Base-by-base conservation (phyloP, 2,329 filamentous ascomycete genomes). In the Colletotrichum chlorophyti region DNA sequence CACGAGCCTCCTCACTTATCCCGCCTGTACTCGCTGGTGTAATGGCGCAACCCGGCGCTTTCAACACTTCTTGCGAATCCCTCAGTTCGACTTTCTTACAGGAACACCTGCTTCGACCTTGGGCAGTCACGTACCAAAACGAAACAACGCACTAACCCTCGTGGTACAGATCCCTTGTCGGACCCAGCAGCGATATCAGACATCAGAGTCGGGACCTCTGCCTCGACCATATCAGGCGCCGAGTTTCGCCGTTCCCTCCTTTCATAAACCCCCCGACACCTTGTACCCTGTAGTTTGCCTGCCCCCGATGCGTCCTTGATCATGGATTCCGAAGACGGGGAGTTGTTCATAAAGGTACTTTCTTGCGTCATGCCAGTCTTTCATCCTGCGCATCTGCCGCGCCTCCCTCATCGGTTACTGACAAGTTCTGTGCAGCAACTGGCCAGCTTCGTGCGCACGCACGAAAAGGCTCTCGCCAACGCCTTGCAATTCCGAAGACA, bases 381-480 rank as follows among this genome's bases (percentile, higher is more conserved):
- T 26, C 7, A 23, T 34, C 15, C 29, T n/a, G 2, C 34, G 55
- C 27, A 14, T 15, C 27, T 17, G 38, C 38, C 26, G 21, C 6
- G 15, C 26, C 24, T 23, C 26, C 23, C 29, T 34, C 41, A 21
- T 29, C 11, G 12, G 15, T 19, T 21, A 32, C 53, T 42, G 40
- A 40, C 31, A 43, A 38, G 15, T 15, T 27, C 19, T 34, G 42
- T 47, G 46, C 73, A 97, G 94, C 95, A 96, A 83, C 84, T 99
- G 73, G 93, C 94, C 72, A 89, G 89, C 77, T 98, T 97, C 77
- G 93, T 99, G 76, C 92, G 93, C 63, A 97, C 93, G 53, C 93
- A 99, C 80, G 95, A 99, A 77, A 96, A 96, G 78, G 94, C 93
- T 32, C 85, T 99, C 63, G 95, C 95, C 71, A 98, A 98, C 79